These are phyloP conservation scores for Immersiporthe knoxdaviesiana DNA, from an alignment of 2,329 filamentous ascomycete species.

Conservation along the genomic window DNA sequence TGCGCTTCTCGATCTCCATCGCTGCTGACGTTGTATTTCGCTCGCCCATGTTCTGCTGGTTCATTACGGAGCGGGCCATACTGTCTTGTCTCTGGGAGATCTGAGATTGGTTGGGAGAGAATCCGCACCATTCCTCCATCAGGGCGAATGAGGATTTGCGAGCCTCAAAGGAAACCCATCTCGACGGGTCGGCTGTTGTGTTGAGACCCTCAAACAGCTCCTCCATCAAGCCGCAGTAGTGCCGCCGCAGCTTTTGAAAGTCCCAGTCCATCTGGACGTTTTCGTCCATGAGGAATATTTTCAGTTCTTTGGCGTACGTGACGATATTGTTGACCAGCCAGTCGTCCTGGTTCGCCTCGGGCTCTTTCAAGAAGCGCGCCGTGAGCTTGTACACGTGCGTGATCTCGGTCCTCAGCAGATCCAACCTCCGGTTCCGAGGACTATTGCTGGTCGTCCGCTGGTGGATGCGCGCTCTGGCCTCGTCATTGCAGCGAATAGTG, in stretches of 20 bases:
- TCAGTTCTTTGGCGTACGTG: slow-evolving; percentile 86
- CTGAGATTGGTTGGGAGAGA: slow-evolving; percentile 85
- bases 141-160: slow-evolving; percentile 92
- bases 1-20: slow-evolving; percentile 96
- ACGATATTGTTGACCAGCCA: slow-evolving; percentile 90
- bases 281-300: slow-evolving; percentile 91
- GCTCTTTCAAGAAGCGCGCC: slow-evolving; percentile 80
- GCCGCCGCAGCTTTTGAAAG: slow-evolving; percentile 86
- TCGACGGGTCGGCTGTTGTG: slow-evolving; percentile 77
- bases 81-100: slow-evolving; percentile 82
- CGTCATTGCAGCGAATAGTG: slow-evolving; percentile 83
- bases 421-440: slow-evolving; percentile 79
- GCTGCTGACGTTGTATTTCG: slow-evolving; percentile 80
- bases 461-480: slow-evolving; percentile 84
- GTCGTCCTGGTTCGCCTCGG: slow-evolving; percentile 80
- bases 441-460: slow-evolving; percentile 83
- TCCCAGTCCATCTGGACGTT: slow-evolving; percentile 95
- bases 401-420: slow-evolving; percentile 87
- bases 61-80: slow-evolving; percentile 83
- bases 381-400: slow-evolving; percentile 96
- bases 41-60: slow-evolving; percentile 76
- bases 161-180: slow-evolving; percentile 98
- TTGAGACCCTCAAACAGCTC: slow-evolving; percentile 92
- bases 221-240: slow-evolving; percentile 94
- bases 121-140: slow-evolving; percentile 99